These are phyloP conservation scores for Hamigera avellanea DNA, from an alignment of 495 filamentous ascomycete species.

Conservation along the genomic window DNA sequence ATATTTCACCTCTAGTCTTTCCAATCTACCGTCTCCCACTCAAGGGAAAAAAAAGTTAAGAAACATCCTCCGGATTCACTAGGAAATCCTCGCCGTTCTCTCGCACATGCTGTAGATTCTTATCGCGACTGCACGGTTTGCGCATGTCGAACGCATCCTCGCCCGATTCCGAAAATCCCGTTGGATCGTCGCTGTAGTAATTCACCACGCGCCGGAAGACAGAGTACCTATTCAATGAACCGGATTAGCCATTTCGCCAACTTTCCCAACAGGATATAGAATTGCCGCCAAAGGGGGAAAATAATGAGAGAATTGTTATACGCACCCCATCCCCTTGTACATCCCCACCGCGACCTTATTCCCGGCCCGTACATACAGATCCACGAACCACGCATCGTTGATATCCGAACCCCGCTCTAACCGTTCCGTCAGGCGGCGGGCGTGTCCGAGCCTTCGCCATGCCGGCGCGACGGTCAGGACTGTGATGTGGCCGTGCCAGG, in stretches of 20 bases:
- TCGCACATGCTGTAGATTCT: constrained; percentile 61
- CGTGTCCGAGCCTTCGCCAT: constrained; percentile 75
- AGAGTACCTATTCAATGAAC: constrained; percentile 38
- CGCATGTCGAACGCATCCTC: constrained; percentile 97
- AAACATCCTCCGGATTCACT: constrained; percentile 79
- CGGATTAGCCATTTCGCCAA: too few relatives aligned
- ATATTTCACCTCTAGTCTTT: too few relatives aligned
- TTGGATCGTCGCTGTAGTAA: constrained; percentile 82
- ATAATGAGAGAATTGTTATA: too few relatives aligned
- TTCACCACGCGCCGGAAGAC: constrained; percentile 78
- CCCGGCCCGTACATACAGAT: constrained; percentile 81
- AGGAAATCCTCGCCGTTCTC: constrained; percentile 70
- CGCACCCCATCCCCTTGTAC: constrained; percentile 82
- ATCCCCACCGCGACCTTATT: constrained; percentile 79
- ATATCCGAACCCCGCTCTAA: constrained; percentile 72
- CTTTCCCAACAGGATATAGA: too few relatives aligned
- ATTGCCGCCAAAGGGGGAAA: too few relatives aligned
- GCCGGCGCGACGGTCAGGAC: constrained; percentile 85
- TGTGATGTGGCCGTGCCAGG: constrained; percentile 97
- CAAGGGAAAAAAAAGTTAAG: constrained; percentile 14
- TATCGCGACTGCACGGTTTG: constrained; percentile 79
- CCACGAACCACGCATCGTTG: constrained; percentile 85
- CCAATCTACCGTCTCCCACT: too few relatives aligned
- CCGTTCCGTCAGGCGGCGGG: constrained; percentile 62
- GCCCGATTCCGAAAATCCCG: constrained; percentile 36